A percentile compares a stretch with the other conserved stretches of the same genome.
These are phyloP conservation scores for Trichophyton benhamiae DNA, from an alignment of 2,329 filamentous ascomycete genomes.

Conservation along the genomic window DNA sequence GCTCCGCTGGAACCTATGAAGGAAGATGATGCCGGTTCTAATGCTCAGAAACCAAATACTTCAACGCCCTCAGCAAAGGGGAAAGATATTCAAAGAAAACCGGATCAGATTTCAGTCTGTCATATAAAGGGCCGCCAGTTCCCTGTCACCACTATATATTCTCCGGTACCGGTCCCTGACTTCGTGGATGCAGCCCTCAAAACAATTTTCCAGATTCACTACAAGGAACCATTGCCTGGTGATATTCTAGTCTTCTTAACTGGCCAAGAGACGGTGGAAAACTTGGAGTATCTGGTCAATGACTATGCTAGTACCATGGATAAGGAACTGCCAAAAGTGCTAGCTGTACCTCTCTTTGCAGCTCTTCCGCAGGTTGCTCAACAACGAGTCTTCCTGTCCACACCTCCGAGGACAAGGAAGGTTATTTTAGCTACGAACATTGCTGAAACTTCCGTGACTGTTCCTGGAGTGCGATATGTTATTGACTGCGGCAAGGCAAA, in stretches of 20 bases:
- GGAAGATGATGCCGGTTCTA: constrained; percentile 8
- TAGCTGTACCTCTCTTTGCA: constrained; percentile 73
- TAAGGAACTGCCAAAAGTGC: constrained; percentile 55
- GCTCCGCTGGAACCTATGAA: background rate
- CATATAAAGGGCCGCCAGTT: constrained; percentile 79
- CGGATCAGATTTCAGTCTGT: constrained; percentile 38
- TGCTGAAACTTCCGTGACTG: constrained; percentile 95
- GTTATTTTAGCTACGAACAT: constrained; percentile 92
- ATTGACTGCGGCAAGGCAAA: constrained; percentile 91
- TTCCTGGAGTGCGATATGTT: constrained; percentile 82
- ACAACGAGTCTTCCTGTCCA: constrained; percentile 69
- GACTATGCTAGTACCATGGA: constrained; percentile 63
- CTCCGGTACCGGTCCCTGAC: constrained; percentile 61
- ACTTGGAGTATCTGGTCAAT: constrained; percentile 65
- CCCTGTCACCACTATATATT: constrained; percentile 67
- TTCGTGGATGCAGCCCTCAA: constrained; percentile 72
- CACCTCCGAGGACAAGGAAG: constrained; percentile 65
- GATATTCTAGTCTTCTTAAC: constrained; percentile 88
- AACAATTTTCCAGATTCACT: constrained; percentile 73
- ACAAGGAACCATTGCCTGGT: constrained; percentile 78
- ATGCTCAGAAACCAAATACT: background rate
- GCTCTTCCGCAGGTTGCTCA: constrained; percentile 79
- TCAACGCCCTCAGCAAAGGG: background rate
- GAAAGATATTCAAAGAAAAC: background rate
- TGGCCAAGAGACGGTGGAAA: constrained; percentile 85